Evolutionary conservation across 768 basidiomycete genomes (phyloP).

Genomic region (Pholiota microspora): DNA sequence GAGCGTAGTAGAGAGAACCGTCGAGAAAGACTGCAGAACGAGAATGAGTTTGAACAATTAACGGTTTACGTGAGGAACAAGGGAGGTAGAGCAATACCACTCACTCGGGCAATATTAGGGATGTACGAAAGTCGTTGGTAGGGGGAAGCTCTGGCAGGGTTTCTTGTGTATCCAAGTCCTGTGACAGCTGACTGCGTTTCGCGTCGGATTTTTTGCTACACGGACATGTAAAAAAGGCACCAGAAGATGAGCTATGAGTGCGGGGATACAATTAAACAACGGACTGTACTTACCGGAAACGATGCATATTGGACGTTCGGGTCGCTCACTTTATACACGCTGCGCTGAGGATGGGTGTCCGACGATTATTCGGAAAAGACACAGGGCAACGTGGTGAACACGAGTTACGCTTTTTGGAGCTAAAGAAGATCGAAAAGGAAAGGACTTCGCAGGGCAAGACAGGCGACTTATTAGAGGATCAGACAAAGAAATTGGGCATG

Average conservation of each 20-base stretch:
- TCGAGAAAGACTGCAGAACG: conserved; percentile 60
- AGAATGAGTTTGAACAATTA: conserved; percentile 5
- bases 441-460: conserved; percentile 27
- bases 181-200: conserved; percentile 40
- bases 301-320: conserved; percentile 54
- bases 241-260: conserved; percentile 20
- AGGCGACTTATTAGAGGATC: conserved; percentile 12
- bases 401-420: conserved; percentile 44
- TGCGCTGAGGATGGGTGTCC: conserved; percentile 32
- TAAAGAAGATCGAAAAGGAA: conserved; percentile 30
- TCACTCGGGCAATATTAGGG: conserved; percentile 83
- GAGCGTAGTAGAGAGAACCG: conserved; percentile 80
- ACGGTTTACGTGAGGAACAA: conserved; percentile 9
- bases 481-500: conserved; percentile 10
- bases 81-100: conserved; percentile 14
- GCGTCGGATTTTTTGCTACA: conserved; percentile 78
- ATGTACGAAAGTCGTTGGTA: conserved; percentile 79
- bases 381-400: conserved; percentile 72
- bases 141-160: conserved; percentile 60
- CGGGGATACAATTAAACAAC: conserved; percentile 20
- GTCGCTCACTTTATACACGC: conserved; percentile 74
- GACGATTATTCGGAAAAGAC: conserved; percentile 35
- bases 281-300: conserved; percentile 68
- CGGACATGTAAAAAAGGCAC: conserved; percentile 18
- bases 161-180: conserved; percentile 32